These are phyloP conservation scores for Dryadomyces quercivorus DNA, from an alignment of 2,329 filamentous ascomycete species.

Conservation along the genomic window DNA sequence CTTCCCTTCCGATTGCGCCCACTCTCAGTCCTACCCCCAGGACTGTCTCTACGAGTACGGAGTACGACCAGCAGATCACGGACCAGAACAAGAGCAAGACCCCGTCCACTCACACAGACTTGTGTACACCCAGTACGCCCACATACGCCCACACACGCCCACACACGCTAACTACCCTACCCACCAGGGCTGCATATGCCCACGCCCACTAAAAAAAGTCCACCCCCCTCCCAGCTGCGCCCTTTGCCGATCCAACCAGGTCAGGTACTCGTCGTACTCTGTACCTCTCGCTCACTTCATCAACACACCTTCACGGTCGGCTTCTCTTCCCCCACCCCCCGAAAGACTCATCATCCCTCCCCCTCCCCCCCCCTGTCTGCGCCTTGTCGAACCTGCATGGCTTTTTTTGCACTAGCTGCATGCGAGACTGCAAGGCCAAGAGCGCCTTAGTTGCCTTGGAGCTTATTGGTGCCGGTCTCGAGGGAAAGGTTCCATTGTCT, in stretches of 20 bases:
- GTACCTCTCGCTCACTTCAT: background rate
- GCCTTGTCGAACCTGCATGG: constrained; percentile 9
- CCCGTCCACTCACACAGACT: too few relatives aligned
- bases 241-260: background rate
- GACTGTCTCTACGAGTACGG: background rate
- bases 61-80: background rate
- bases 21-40: background rate
- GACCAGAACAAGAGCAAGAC: too few relatives aligned
- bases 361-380: constrained; percentile 6
- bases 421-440: constrained; percentile 8
- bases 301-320: background rate
- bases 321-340: background rate
- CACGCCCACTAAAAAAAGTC: background rate
- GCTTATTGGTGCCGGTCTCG: constrained; percentile 7
- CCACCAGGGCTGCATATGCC: background rate
- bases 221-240: background rate
- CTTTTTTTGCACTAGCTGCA: constrained; percentile 15
- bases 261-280: background rate
- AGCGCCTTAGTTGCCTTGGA: constrained; percentile 9
- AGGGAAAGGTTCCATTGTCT: constrained; percentile 11
- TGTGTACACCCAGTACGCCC: background rate
- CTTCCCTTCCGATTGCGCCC: background rate
- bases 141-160: background rate
- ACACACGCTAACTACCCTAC: background rate
- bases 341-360: background rate